phyloP scores from a whole-genome alignment of 306 rosid species.

The Amphicarpaea edgeworthii region DNA sequence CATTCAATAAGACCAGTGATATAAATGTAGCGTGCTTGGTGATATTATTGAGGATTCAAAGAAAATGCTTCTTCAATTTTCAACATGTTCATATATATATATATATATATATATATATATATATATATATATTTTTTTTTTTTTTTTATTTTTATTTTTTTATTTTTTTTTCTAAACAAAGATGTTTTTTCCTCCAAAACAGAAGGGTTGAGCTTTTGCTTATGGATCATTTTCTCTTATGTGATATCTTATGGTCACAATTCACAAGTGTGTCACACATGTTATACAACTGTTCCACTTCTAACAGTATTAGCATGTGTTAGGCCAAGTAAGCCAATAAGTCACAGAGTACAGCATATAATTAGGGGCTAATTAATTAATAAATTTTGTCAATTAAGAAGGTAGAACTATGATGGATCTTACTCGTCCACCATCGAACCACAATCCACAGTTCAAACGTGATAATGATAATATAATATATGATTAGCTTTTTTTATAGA shows the following conservation, averaged over 20 bases:
- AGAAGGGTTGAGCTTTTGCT: too few relatives aligned
- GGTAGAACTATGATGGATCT: conserved; percentile 3
- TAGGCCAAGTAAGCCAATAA: not conserved
- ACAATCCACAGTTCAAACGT: conserved; percentile 22
- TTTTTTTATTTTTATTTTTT: too few relatives aligned
- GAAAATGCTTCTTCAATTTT: not conserved
- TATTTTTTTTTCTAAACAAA: not conserved
- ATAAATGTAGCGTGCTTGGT: conserved; percentile 18
- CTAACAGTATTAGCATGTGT: not conserved
- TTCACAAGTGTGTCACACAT: not conserved
- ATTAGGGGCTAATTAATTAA: not conserved
- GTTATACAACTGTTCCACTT: not conserved
- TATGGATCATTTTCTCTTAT: not conserved
- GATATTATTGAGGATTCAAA: not conserved
- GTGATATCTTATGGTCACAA: not conserved
- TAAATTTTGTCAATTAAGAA: not conserved
- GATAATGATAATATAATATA: not conserved
- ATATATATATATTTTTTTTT: too few relatives aligned
- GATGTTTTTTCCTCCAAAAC: not conserved
- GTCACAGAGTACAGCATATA: not conserved
- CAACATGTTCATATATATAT: not conserved
- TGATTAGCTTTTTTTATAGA: not conserved
- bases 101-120: too few relatives aligned
- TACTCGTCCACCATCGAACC: not conserved
- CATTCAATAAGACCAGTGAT: conserved; percentile 12